phyloP scores from a whole-genome alignment of 257 asterid genomes.

The Solanum sejunctum region DNA sequence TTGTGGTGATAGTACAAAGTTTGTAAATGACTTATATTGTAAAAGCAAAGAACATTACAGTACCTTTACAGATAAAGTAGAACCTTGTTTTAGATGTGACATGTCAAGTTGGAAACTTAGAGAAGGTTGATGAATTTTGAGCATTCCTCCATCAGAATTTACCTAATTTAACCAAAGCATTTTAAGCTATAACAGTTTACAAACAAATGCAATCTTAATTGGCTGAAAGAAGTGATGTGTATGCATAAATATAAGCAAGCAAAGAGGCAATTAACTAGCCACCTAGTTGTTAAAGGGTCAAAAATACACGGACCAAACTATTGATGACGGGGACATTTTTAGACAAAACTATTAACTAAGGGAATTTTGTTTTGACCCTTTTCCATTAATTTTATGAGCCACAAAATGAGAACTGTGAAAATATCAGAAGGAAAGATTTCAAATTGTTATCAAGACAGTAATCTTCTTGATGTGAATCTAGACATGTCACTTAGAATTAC shows the following conservation, averaged over 20 bases:
- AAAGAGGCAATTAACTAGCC: not conserved
- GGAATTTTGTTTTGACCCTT: not conserved
- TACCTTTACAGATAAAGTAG: slow-evolving; percentile 63
- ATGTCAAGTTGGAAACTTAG: slow-evolving; percentile 56
- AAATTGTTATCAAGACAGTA: not conserved
- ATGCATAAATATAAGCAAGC: not conserved
- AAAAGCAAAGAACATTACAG: slow-evolving; percentile 2
- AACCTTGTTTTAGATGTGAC: slow-evolving; percentile 32
- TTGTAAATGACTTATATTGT: not conserved
- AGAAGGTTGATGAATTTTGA: slow-evolving; percentile 38
- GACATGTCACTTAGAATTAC: not conserved
- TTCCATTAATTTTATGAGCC: not conserved
- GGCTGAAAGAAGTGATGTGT: not conserved
- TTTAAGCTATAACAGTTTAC: not conserved
- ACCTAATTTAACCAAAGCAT: slow-evolving; percentile 21
- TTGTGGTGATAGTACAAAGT: not conserved
- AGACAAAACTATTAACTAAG: not conserved
- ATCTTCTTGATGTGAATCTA: not conserved
- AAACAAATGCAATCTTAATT: not conserved
- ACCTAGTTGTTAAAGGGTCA: not conserved
- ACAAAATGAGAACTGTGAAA: not conserved
- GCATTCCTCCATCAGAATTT: slow-evolving; percentile 19
- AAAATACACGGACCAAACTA: not conserved
- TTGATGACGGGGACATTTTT: too few species aligned
- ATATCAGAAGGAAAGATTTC: not conserved